phyloP scores from a whole-genome alignment of 306 rosid genomes.

The Dryas drummondii region DNA sequence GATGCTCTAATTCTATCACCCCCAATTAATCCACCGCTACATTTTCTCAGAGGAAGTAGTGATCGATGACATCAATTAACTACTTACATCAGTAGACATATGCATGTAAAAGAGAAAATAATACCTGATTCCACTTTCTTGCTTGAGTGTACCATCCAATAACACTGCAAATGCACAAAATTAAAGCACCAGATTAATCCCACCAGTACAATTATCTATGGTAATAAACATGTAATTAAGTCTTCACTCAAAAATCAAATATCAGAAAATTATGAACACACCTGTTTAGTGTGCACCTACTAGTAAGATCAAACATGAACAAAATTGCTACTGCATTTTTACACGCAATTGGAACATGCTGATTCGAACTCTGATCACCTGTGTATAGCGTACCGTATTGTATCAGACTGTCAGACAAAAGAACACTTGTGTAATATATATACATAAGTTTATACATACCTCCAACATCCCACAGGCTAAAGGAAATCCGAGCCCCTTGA shows the following conservation, averaged over 20 bases:
- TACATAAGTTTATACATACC: slow-evolving; percentile 34
- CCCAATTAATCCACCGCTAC: too few species aligned
- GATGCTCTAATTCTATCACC: too few species aligned
- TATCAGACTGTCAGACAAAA: background rate
- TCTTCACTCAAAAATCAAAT: background rate
- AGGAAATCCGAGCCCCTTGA: slow-evolving; percentile 76
- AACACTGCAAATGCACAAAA: slow-evolving; percentile 53
- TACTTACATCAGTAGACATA: too few species aligned
- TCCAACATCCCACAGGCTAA: slow-evolving; percentile 86
- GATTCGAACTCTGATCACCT: slow-evolving; percentile 65
- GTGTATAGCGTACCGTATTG: background rate
- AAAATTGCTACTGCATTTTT: slow-evolving; percentile 95
- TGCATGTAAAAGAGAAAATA: background rate
- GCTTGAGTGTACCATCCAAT: slow-evolving; percentile 82
- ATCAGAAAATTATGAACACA: slow-evolving; percentile 14
- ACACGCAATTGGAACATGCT: slow-evolving; percentile 89
- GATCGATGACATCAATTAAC: too few species aligned
- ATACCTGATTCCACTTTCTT: slow-evolving; percentile 97
- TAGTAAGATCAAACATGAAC: slow-evolving; percentile 92
- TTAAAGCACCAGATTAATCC: background rate
- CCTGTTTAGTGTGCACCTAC: slow-evolving; percentile 84
- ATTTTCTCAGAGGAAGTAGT: too few species aligned
- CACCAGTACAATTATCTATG: background rate
- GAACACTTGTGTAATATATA: background rate
- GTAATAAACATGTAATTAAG: background rate